Evolutionary conservation across 306 rosid genomes (phyloP), one percentile per base, ranked within the genome.

Genomic region (Begonia peltatifolia): DNA sequence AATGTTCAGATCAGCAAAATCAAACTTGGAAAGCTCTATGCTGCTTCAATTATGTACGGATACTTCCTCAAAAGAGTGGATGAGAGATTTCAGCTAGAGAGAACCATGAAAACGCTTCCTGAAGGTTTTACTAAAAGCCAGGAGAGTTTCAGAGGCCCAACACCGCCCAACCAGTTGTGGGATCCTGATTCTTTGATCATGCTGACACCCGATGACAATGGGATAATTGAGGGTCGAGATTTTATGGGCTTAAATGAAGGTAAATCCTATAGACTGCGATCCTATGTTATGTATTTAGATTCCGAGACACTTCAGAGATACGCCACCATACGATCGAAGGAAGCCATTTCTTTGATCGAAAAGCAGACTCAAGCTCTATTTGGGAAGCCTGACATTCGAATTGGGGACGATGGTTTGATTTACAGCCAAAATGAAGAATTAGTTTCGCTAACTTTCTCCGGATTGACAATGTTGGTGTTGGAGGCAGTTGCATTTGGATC

Each of bases 41-140:
- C 97, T 50, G 94, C 97, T 74, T 90, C 97, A 12, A 78, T 90
- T 53, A 90, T 90, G 94, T 90, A 90, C 13, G 97, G 97, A 55
- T 90, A 90, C 66, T 90, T 90, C 53, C 92, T 90, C 47, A 85
- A 68, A 72, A 83, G 97, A 70, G 94, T 90, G 35, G 97, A 90
- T 69, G 80, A 90, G 38, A 78, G 97, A 60, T 90, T 68, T 68
- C 97, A 90, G 65, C 97, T 90, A 3, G 95, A 90, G 65, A 79
- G 86, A 66, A 65, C 74, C 47, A 69, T 79, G 88, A 81, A 84
- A 54, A 90, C 83, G 50, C 87, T 83, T 66, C 92, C 99, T 10
- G 59, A 73, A 65, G 87, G 78, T 35, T 68, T 76, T 10, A 78
- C 77, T 12, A 71, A 62, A 68, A 67, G 59, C 55, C 72, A 62